These are phyloP conservation scores for Rhexocercosporidium sp. DNA, from an alignment of 2,329 filamentous ascomycete genomes.

Conservation along the genomic window DNA sequence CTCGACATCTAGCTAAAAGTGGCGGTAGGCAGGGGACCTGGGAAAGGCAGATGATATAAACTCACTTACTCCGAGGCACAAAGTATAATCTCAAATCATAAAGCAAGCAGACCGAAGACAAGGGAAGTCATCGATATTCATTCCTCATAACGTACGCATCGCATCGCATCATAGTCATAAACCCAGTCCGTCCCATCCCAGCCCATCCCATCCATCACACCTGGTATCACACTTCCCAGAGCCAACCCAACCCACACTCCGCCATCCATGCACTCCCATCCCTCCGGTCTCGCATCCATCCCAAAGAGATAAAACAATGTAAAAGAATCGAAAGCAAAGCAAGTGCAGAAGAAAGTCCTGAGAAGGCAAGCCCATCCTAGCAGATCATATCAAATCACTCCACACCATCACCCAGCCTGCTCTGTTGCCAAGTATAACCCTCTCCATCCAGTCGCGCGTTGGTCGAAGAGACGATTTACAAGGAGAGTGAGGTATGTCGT, in stretches of 20 bases:
- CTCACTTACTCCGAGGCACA: no score
- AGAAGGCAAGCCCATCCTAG: neutral
- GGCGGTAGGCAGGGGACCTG: neutral
- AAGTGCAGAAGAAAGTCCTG: neutral
- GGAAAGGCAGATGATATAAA: no score
- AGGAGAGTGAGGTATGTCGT: neutral
- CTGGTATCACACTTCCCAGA: neutral
- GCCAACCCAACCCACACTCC: slow-evolving; percentile 1
- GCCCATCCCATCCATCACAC: neutral
- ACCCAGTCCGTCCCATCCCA: neutral
- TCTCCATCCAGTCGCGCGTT: neutral
- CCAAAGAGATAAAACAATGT: neutral
- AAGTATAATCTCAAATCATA: no score
- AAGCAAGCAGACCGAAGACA: neutral
- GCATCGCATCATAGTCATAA: neutral
- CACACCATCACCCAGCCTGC: neutral
- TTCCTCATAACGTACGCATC: slow-evolving; percentile 4
- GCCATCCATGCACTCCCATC: slow-evolving; percentile 1
- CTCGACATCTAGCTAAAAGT: neutral
- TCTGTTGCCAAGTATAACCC: neutral
- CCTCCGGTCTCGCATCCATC: neutral
- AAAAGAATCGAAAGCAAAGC: neutral
- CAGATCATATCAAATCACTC: neutral
- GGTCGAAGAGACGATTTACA: neutral
- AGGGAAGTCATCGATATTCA: slow-evolving; percentile 5